These are phyloP conservation scores for Tolypocladium pustulatum DNA, from an alignment of 2,329 filamentous ascomycete genomes.

Conservation along the genomic window DNA sequence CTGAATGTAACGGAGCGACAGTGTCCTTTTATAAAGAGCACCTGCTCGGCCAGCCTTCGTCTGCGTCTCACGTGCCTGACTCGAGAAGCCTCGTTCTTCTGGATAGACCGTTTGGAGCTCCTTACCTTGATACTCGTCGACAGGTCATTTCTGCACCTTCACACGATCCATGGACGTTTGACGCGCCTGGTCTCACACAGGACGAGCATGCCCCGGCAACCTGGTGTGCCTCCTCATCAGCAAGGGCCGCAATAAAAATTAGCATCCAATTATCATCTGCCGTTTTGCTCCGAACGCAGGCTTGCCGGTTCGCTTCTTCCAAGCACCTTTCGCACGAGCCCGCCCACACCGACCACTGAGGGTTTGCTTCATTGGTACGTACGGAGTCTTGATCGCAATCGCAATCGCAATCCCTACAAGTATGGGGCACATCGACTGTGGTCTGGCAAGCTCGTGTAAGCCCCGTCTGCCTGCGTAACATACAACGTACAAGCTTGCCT, in stretches of 20 bases:
- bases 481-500: background rate
- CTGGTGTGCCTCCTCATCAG: background rate
- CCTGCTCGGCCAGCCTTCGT: background rate
- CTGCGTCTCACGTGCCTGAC: background rate
- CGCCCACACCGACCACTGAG: background rate
- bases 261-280: background rate
- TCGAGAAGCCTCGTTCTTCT: background rate
- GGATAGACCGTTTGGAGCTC: background rate
- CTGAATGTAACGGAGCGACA: too few species aligned
- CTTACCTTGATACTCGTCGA: background rate
- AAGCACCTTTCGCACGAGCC: background rate
- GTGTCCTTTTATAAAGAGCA: background rate
- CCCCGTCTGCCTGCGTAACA: background rate
- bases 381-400: background rate
- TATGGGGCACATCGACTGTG: background rate
- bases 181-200: background rate
- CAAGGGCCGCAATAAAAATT: background rate
- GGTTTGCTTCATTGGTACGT: background rate
- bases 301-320: background rate
- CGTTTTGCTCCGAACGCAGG: background rate
- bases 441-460: background rate
- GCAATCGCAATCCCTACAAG: background rate
- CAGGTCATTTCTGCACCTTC: background rate
- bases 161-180: background rate
- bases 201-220: background rate